A percentile compares a stretch with the other conserved stretches of the same genome.
phyloP scores from a whole-genome alignment of 1,139 yeast species.

The Taphrina confusa region DNA sequence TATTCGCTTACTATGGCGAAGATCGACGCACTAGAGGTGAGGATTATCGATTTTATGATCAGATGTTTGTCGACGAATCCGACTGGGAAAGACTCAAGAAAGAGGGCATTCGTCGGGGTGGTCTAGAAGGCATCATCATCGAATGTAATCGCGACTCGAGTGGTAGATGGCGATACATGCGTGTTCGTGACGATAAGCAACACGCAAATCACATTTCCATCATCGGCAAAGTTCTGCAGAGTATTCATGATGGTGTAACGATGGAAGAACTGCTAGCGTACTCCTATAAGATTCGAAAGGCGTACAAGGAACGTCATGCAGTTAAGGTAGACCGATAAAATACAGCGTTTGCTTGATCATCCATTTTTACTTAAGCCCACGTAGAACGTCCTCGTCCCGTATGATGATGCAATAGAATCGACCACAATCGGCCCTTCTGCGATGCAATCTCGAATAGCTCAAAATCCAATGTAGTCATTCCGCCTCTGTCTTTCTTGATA shows the following conservation, averaged over 20 bases:
- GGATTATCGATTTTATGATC: constrained; percentile 66
- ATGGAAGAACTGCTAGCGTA: constrained; percentile 67
- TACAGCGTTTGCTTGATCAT: too few species aligned
- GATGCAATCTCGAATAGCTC: too few species aligned
- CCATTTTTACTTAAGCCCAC: too few species aligned
- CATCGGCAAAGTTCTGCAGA: constrained; percentile 75
- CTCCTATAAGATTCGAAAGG: constrained; percentile 51
- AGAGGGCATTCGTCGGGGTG: constrained; percentile 56
- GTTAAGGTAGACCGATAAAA: background rate
- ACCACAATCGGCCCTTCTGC: too few species aligned
- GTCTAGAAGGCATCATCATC: constrained; percentile 84
- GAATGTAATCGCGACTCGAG: constrained; percentile 70
- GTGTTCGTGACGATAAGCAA: constrained; percentile 90
- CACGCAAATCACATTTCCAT: constrained; percentile 82
- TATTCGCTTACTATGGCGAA: constrained; percentile 82
- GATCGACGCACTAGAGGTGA: constrained; percentile 40
- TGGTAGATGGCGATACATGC: constrained; percentile 75
- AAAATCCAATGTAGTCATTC: constrained; percentile 23
- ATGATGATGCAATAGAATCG: too few species aligned
- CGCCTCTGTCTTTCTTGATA: constrained; percentile 32
- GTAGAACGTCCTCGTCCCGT: too few species aligned
- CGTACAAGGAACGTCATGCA: constrained; percentile 55
- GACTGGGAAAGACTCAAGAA: constrained; percentile 81
- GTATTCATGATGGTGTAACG: constrained; percentile 83
- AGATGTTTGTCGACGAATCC: constrained; percentile 61